Percentiles rank a stretch among this genome's conserved stretches.
These are phyloP conservation scores for Podospora bellae-mahoneyi DNA, from an alignment of 495 filamentous ascomycete genomes.

Conservation along the genomic window DNA sequence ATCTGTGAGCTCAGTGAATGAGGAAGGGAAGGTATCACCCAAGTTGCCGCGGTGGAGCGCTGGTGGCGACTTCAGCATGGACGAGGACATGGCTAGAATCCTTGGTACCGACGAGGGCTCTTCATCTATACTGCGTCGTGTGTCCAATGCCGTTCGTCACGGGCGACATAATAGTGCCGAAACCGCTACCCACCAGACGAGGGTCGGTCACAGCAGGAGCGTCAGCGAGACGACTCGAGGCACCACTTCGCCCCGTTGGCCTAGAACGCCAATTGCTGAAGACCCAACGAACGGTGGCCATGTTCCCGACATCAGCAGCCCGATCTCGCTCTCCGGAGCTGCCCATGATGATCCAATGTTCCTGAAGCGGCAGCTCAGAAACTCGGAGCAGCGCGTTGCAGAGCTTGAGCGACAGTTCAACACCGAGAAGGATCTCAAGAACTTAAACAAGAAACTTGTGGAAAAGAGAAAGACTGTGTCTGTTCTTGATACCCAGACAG, in stretches of 20 bases:
- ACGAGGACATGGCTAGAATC: constrained; percentile 85
- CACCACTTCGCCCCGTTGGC: constrained; percentile 59
- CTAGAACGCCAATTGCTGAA: constrained; percentile 69
- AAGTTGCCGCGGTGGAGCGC: constrained; percentile 69
- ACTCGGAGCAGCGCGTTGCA: constrained; percentile 72
- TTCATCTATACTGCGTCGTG: constrained; percentile 75
- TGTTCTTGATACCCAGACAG: constrained; percentile 89
- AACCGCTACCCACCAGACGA: constrained; percentile 41
- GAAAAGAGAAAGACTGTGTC: constrained; percentile 97
- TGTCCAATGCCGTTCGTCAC: constrained; percentile 91
- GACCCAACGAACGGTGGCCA: constrained; percentile 47
- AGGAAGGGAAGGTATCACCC: constrained; percentile 63
- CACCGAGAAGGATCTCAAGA: constrained; percentile 74
- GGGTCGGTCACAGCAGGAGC: constrained; percentile 48
- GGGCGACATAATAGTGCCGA: constrained; percentile 77
- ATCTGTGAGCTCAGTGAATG: constrained; percentile 49
- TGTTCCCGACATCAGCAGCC: constrained; percentile 68
- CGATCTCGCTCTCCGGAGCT: constrained; percentile 56
- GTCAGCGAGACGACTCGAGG: constrained; percentile 57
- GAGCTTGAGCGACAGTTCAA: constrained; percentile 75
- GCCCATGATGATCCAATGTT: constrained; percentile 64
- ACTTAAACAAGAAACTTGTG: constrained; percentile 76
- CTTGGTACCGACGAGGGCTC: constrained; percentile 65
- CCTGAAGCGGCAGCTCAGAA: constrained; percentile 73
- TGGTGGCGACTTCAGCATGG: constrained; percentile 78